Evolutionary conservation across 768 basidiomycete species (phyloP).

Genomic region (Terana coerulea): DNA sequence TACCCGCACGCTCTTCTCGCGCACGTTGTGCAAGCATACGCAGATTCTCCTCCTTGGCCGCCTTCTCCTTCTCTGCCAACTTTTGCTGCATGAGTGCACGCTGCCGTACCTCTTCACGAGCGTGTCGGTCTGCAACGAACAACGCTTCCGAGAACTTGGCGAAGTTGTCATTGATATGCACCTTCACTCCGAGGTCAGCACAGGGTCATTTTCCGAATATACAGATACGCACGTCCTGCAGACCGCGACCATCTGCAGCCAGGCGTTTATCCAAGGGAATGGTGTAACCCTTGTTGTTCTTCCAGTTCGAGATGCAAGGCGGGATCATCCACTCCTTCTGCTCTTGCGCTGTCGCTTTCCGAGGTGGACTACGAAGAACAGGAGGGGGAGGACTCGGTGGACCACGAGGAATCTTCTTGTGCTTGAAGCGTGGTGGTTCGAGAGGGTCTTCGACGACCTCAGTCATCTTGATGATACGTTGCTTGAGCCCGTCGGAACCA

Average conservation of each 20-base stretch:
- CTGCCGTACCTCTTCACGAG: conserved; percentile 96
- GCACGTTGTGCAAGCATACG: conserved; percentile 93
- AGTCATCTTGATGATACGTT: conserved; percentile 98
- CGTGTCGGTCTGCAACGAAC: conserved; percentile 94
- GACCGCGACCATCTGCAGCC: conserved; percentile 95
- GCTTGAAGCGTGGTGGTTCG: conserved; percentile 96
- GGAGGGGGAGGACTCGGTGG: conserved; percentile 97
- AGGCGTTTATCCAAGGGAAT: conserved; percentile 97
- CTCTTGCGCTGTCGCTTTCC: conserved; percentile 94
- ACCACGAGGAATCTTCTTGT: conserved; percentile 97
- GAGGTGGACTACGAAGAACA: conserved; percentile 89
- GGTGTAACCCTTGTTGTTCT: conserved; percentile 99
- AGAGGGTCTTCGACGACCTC: conserved; percentile 97
- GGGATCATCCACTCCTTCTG: conserved; percentile 99
- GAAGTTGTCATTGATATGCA: conserved; percentile 99
- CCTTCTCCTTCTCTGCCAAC: conserved; percentile 98
- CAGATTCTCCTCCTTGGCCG: conserved; percentile 92
- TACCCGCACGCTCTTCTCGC: conserved; percentile 85
- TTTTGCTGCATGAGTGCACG: conserved; percentile 98
- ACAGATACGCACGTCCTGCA: conserved; percentile 79
- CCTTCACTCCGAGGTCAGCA: conserved; percentile 38
- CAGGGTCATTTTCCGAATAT: not conserved
- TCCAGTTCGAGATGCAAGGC: conserved; percentile 99
- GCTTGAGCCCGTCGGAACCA: conserved; percentile 68
- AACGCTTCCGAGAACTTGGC: conserved; percentile 97